Evolutionary conservation across 1,284 basidiomycete genomes (phyloP).

Genomic region (Trametes pubescens): DNA sequence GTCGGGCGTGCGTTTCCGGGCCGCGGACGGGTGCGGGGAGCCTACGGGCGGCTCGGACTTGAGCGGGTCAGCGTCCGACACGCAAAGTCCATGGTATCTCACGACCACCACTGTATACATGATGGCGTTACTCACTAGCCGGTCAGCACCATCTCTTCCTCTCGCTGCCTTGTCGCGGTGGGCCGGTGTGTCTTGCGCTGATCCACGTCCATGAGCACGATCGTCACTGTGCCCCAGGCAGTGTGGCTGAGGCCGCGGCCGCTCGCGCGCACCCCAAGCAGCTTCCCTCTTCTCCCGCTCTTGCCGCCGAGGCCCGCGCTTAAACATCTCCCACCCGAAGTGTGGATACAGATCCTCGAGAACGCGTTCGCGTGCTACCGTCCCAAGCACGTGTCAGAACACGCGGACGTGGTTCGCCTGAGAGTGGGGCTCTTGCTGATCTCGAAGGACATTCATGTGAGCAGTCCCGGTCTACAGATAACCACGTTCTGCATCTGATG

Average conservation of each 20-base stretch:
- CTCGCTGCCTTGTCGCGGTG: slow-evolving; percentile 4
- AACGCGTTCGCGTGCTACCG: slow-evolving; percentile 52
- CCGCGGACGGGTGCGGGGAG: slow-evolving; percentile 6
- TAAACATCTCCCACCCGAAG: slow-evolving; percentile 69
- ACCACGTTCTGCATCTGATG: background rate
- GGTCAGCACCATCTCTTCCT: background rate
- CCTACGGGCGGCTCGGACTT: slow-evolving; percentile 20
- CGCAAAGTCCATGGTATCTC: slow-evolving; percentile 10
- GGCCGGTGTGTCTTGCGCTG: background rate
- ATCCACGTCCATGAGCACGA: slow-evolving; percentile 17
- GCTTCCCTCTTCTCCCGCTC: slow-evolving; percentile 71
- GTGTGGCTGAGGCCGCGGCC: slow-evolving; percentile 51
- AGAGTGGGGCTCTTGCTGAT: slow-evolving; percentile 57
- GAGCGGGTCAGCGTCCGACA: slow-evolving; percentile 8
- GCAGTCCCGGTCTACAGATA: slow-evolving; percentile 30
- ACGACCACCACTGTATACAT: slow-evolving; percentile 16
- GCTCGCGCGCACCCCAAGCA: slow-evolving; percentile 55
- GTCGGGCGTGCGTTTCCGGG: background rate
- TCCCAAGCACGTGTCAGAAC: slow-evolving; percentile 8
- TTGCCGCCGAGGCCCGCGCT: slow-evolving; percentile 59
- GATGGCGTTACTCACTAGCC: slow-evolving; percentile 3
- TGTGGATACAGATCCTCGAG: slow-evolving; percentile 72
- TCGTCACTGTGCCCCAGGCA: slow-evolving; percentile 12
- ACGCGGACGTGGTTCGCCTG: slow-evolving; percentile 26
- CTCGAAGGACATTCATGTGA: slow-evolving; percentile 77